phyloP scores from a whole-genome alignment of 768 basidiomycete species.

The Lactarius indigo region DNA sequence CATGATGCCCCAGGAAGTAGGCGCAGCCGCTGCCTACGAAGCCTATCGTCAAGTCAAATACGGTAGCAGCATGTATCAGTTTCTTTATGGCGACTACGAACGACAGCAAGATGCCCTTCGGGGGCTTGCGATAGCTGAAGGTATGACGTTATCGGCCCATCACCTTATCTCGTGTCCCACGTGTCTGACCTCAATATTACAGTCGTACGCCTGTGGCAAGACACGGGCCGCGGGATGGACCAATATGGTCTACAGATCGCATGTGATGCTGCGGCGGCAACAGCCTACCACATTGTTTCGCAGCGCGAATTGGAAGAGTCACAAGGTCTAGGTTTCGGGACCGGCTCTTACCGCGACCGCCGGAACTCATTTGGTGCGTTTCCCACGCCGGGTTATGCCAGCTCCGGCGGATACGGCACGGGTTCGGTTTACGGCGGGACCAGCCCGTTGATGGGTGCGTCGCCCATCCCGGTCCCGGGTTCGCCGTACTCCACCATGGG shows the following conservation, averaged over 20 bases:
- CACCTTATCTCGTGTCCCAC: constrained; percentile 7
- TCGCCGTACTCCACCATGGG: not conserved
- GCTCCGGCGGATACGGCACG: constrained; percentile 6
- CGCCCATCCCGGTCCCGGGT: constrained; percentile 8
- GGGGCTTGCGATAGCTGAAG: constrained; percentile 70
- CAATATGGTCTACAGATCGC: constrained; percentile 20
- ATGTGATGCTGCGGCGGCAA: constrained; percentile 21
- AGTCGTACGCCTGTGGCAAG: constrained; percentile 59
- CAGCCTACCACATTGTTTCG: constrained; percentile 9
- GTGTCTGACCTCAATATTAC: constrained; percentile 13
- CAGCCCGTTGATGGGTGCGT: not conserved
- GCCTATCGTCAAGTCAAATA: constrained; percentile 67
- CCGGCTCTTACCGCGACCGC: constrained; percentile 15
- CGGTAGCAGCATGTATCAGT: constrained; percentile 51
- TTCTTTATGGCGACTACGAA: constrained; percentile 53
- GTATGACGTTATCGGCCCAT: constrained; percentile 33
- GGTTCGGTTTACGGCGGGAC: not conserved
- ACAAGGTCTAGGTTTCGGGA: constrained; percentile 3
- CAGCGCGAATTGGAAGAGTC: constrained; percentile 16
- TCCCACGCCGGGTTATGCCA: constrained; percentile 1
- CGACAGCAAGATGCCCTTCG: constrained; percentile 63
- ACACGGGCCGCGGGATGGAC: constrained; percentile 39
- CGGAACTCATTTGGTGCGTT: constrained; percentile 12
- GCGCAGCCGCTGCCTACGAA: constrained; percentile 76
- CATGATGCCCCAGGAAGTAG: constrained; percentile 59